A percentile compares a stretch with the other conserved stretches of the same genome.
Conservation (phyloP, 495 filamentous ascomycete genomes). For the Evernia prunastri region DNA sequence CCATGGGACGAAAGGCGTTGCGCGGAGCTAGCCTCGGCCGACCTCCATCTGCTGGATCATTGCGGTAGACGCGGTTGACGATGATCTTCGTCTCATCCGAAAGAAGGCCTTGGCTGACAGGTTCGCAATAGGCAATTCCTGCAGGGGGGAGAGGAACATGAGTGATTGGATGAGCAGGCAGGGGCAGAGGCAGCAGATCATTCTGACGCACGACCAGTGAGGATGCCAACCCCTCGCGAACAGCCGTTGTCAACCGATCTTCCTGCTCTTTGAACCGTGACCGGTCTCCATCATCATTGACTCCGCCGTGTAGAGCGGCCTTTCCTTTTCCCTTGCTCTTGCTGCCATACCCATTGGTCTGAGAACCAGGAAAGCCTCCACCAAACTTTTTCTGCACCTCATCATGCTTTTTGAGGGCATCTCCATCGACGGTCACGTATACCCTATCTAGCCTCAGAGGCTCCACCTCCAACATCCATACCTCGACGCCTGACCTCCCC, state of each 20-base stretch:
- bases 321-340: conserved; percentile 32
- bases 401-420: conserved; percentile 57
- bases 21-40: conserved; percentile 1
- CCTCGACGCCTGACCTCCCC: conserved; percentile 53
- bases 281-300: conserved; percentile 30
- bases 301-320: conserved; percentile 20
- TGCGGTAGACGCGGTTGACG: conserved; percentile 36
- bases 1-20: conserved; percentile 48
- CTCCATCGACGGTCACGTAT: conserved; percentile 75
- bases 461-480: conserved; percentile 72
- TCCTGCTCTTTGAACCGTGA: conserved; percentile 47
- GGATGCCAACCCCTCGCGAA: conserved; percentile 63
- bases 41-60: background rate
- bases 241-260: conserved; percentile 64
- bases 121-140: conserved; percentile 57
- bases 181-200: conserved; percentile 74
- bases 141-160: conserved; percentile 75
- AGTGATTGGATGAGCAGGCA: conserved; percentile 83
- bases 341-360: conserved; percentile 38
- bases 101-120: conserved; percentile 79
- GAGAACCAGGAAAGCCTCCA: conserved; percentile 46
- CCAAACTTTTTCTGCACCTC: conserved; percentile 58
- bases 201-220: conserved; percentile 74
- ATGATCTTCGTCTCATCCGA: conserved; percentile 63
- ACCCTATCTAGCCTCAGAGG: conserved; percentile 75